Evolutionary conservation across 371 early-diverging fungal genomes (phyloP).

Genomic region (Mortierella sp.): DNA sequence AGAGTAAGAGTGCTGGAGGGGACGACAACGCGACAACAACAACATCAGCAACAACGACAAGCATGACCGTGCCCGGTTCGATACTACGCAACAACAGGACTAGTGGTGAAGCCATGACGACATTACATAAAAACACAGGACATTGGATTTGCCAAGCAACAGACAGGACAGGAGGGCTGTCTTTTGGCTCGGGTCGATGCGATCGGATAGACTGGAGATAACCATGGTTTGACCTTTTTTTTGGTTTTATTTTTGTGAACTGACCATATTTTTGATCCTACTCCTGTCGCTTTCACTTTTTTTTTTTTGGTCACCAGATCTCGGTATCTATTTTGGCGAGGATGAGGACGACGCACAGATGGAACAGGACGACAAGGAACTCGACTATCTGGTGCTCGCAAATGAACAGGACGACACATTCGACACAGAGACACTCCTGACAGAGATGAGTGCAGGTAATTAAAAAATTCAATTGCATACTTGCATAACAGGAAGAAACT

Average conservation of each 20-base stretch:
- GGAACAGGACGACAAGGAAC: constrained; percentile 29
- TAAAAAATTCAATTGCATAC: neutral
- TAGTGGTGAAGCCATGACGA: neutral
- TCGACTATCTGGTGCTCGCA: constrained; percentile 21
- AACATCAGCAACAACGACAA: neutral
- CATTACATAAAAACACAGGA: neutral
- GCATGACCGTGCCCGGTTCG: neutral
- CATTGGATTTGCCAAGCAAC: neutral
- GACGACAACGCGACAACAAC: neutral
- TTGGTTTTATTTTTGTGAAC: neutral
- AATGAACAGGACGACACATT: constrained; percentile 29
- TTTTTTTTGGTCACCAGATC: constrained; percentile 18
- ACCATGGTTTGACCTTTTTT: neutral
- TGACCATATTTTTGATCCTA: constrained; percentile 5
- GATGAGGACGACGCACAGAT: constrained; percentile 30
- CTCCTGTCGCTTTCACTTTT: neutral
- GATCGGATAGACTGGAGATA: neutral
- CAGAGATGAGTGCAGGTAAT: constrained; percentile 24
- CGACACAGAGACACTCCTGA: constrained; percentile 21
- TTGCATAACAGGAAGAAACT: neutral
- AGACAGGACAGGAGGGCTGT: neutral
- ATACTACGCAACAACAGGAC: neutral
- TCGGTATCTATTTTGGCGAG: constrained; percentile 32
- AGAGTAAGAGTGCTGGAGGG: neutral
- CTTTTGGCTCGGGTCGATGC: neutral